These are phyloP conservation scores for Dryas alaskensis DNA, from an alignment of 306 rosid species.

Conservation along the genomic window DNA sequence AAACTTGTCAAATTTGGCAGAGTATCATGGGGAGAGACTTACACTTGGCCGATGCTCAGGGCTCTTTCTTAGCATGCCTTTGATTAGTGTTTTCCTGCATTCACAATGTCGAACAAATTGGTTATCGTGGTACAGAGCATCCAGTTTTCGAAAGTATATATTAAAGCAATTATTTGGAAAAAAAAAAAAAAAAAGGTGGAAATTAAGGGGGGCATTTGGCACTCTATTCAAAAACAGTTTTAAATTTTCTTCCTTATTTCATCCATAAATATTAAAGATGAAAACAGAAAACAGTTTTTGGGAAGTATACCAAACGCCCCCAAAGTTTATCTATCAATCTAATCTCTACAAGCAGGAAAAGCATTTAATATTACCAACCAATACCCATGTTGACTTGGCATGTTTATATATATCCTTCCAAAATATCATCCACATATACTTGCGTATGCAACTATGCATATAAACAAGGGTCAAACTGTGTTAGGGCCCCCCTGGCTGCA, in stretches of 20 bases:
- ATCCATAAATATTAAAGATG: too few relatives aligned
- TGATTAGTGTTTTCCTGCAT: constrained; percentile 90
- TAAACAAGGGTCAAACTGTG: too few relatives aligned
- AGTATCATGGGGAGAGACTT: constrained; percentile 36
- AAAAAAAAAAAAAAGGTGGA: not conserved
- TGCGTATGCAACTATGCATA: not conserved
- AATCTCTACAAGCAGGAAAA: not conserved
- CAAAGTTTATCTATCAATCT: too few relatives aligned
- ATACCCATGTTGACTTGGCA: not conserved
- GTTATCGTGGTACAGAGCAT: constrained; percentile 6
- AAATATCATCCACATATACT: not conserved
- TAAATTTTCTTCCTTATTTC: too few relatives aligned
- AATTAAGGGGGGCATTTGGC: not conserved
- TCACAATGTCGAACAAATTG: constrained; percentile 19
- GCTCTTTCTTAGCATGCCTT: constrained; percentile 93
- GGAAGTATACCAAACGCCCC: too few relatives aligned
- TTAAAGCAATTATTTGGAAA: constrained; percentile 2
- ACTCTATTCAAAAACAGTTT: too few relatives aligned
- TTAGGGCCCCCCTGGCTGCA: too few relatives aligned
- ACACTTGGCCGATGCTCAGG: constrained; percentile 97
- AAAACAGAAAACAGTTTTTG: too few relatives aligned
- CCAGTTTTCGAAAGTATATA: constrained; percentile 18
- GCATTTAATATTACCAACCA: not conserved
- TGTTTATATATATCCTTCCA: not conserved
- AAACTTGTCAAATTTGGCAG: constrained; percentile 17